Conservation (phyloP, 768 basidiomycete species). For the Daedalea quercina region DNA sequence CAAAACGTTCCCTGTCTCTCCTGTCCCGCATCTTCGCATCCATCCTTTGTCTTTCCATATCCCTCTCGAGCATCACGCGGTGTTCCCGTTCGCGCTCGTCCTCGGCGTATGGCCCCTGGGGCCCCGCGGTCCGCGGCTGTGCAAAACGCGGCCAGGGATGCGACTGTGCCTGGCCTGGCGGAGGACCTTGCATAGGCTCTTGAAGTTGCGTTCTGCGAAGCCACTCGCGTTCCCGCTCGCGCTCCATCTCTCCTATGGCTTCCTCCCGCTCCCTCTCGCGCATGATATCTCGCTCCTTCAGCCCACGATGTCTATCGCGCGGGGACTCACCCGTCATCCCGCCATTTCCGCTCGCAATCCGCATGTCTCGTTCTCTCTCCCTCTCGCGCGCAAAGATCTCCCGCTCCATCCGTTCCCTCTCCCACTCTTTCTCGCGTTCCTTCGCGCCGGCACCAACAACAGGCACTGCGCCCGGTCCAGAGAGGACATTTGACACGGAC, state of each 20-base stretch:
- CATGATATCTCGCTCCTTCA: constrained; percentile 12
- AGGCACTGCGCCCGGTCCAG: constrained; percentile 9
- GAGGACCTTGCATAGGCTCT: not conserved
- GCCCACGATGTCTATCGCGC: constrained; percentile 14
- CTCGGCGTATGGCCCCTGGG: constrained; percentile 2
- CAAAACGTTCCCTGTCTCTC: constrained; percentile 9
- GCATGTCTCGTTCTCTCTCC: constrained; percentile 13
- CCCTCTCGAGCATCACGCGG: constrained; percentile 7
- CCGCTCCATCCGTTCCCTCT: constrained; percentile 18
- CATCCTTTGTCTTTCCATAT: constrained; percentile 18
- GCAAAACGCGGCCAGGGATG: constrained; percentile 13
- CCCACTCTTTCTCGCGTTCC: constrained; percentile 17
- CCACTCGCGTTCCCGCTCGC: constrained; percentile 18
- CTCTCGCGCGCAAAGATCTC: constrained; percentile 5
- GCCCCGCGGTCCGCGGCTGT: constrained; percentile 5
- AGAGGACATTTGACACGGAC: constrained; percentile 7
- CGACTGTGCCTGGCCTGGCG: not conserved
- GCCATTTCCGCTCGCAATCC: constrained; percentile 13
- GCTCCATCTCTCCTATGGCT: constrained; percentile 9
- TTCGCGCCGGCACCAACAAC: constrained; percentile 7
- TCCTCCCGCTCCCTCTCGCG: constrained; percentile 20
- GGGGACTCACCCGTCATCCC: constrained; percentile 3
- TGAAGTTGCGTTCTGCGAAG: constrained; percentile 6
- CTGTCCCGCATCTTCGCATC: constrained; percentile 12
- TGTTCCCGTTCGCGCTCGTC: constrained; percentile 14